Conservation (phyloP, 495 filamentous ascomycete species). For the Jackrogersella minutella region DNA sequence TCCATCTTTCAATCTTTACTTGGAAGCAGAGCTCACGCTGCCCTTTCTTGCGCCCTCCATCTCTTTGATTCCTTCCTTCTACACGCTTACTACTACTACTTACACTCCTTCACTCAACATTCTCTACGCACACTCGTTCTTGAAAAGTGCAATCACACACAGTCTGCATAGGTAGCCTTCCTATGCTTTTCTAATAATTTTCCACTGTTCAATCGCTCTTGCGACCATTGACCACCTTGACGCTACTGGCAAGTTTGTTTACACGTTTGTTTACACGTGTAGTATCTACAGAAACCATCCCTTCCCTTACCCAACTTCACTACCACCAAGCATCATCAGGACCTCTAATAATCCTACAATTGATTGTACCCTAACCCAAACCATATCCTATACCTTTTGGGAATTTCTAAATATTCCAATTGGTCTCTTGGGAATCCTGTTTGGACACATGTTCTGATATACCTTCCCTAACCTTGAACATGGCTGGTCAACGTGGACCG, state of each 20-base stretch:
- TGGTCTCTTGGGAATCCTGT: background rate
- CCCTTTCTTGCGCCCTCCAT: no score
- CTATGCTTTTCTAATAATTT: no score
- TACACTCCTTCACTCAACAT: no score
- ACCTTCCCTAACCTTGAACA: slow-evolving; percentile 25
- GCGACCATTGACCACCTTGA: no score
- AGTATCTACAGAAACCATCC: background rate
- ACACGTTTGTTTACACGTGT: no score
- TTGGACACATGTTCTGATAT: slow-evolving; percentile 23
- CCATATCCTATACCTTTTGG: background rate
- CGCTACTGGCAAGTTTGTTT: no score
- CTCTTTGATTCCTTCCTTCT: no score
- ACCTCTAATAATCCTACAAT: background rate
- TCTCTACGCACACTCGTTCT: no score
- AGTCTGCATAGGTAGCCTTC: no score
- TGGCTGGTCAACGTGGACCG: slow-evolving; percentile 47
- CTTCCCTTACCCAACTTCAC: background rate
- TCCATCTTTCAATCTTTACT: background rate
- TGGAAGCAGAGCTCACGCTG: background rate
- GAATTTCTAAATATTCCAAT: slow-evolving; percentile 4
- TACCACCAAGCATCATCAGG: background rate
- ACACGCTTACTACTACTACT: no score
- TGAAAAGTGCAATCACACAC: no score
- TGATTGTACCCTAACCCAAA: background rate
- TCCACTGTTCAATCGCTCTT: no score